Base-by-base conservation (phyloP, 345 rosid species). In the Hibiscus syriacus region DNA sequence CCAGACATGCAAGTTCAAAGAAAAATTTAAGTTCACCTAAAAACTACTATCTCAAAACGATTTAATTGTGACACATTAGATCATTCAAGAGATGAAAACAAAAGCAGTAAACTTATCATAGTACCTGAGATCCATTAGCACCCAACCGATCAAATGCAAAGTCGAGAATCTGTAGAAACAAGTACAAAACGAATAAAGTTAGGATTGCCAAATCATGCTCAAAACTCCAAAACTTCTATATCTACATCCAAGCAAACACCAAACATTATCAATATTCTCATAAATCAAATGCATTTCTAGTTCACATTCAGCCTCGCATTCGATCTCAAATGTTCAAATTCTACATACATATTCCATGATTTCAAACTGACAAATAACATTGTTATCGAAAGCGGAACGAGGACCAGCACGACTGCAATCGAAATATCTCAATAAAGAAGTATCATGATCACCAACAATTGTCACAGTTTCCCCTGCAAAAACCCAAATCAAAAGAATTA, bases 331-430 rank as follows among this genome's bases (percentile, higher is more conserved):
- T 54, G 34, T 30, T 30, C 34, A 30, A 30, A 30, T 30, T 30
- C 48, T 25, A 58, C 92, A 43, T 79, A 94, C 97, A 78, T 86
- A 94, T 89, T 94, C 99, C 97, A 94, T 94, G 58, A 81, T 83
- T 89, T 91, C 96, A 72, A 90, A 94, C 70, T 94, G 96, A 67
- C 81, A 89, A 77, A 91, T 97, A 68, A 93, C 97, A 64, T 86
- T 82, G 83, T 82, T 84, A 68, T 91, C 97, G 73, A 94, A 94
- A 68, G 96, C 86, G 0, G 97, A 86, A 29, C 97, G 99, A 0
- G 97, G 97, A 55, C 96, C 96, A 0, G 98, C 87, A 68, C 97
- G 91, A 32, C 92, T 90, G 79, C 97, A 93, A 71, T 93, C 98
- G 59, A 93, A 93, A 81, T 86, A 87, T 75, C 75, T 93, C 81